Percentiles rank a stretch among this genome's conserved stretches.
These are phyloP conservation scores for Kernera saxatilis DNA, from an alignment of 345 rosid species.

Conservation along the genomic window DNA sequence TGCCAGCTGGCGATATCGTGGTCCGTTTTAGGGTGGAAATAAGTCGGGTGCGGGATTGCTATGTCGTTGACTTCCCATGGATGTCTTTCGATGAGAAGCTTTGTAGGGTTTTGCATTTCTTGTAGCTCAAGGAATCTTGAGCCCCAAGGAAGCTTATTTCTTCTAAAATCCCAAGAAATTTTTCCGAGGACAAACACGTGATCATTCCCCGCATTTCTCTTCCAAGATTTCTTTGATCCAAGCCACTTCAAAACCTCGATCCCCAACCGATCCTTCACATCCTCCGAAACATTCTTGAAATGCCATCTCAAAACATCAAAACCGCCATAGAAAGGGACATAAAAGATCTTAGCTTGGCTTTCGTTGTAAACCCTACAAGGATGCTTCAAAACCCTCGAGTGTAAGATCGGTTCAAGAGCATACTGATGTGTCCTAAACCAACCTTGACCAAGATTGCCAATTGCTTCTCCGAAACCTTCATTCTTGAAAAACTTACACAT, in stretches of 20 bases:
- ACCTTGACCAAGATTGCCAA: background rate
- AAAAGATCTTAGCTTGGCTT: constrained; percentile 57
- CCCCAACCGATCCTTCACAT: constrained; percentile 49
- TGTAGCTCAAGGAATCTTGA: constrained; percentile 50
- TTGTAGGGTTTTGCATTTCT: constrained; percentile 66
- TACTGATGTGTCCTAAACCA: constrained; percentile 21
- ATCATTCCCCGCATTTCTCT: constrained; percentile 50
- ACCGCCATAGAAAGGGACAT: constrained; percentile 69
- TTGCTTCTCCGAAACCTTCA: background rate
- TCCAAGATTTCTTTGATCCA: constrained; percentile 45
- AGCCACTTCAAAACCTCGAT: constrained; percentile 64
- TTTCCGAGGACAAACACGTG: constrained; percentile 73
- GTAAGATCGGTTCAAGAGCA: background rate
- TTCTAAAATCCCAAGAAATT: constrained; percentile 86
- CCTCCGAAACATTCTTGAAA: constrained; percentile 58
- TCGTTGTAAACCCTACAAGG: constrained; percentile 59
- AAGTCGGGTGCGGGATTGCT: constrained; percentile 76
- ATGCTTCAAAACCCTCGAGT: background rate
- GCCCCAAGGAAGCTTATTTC: constrained; percentile 55
- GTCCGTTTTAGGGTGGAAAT: constrained; percentile 63
- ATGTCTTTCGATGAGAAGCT: constrained; percentile 68
- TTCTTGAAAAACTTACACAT: background rate
- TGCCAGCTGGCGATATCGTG: constrained; percentile 57
- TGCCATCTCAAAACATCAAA: constrained; percentile 74
- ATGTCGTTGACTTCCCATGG: constrained; percentile 73